phyloP scores from a whole-genome alignment of 345 rosid species.

The Melaleuca quinquenervia region DNA sequence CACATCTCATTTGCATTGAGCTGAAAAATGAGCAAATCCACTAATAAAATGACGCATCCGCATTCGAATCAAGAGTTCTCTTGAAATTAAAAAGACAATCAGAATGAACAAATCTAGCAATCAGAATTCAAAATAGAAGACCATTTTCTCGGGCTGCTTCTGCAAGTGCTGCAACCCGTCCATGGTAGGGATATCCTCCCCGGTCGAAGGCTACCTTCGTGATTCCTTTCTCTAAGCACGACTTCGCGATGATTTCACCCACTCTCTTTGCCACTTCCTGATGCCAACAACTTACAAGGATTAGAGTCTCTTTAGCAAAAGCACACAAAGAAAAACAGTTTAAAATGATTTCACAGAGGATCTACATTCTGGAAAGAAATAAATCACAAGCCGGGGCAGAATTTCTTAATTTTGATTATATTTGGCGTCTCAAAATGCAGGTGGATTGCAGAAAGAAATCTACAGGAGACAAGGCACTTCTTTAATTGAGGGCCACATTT shows the following conservation, averaged over 20 bases:
- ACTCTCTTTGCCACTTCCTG: constrained; percentile 88
- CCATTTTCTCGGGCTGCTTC: constrained; percentile 80
- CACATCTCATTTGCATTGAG: background rate
- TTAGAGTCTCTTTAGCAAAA: background rate
- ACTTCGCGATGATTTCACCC: constrained; percentile 74
- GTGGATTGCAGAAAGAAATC: background rate
- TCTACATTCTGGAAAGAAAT: background rate
- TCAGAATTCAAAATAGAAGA: constrained; percentile 31
- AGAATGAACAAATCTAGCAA: background rate
- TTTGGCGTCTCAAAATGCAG: background rate
- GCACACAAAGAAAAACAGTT: background rate
- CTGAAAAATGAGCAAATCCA: background rate
- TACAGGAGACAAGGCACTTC: background rate
- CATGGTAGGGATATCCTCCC: constrained; percentile 93
- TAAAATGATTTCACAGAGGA: background rate
- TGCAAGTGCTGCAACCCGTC: constrained; percentile 72
- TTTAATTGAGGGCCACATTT: background rate
- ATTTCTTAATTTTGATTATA: background rate
- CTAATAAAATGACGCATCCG: background rate
- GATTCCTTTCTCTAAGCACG: constrained; percentile 88
- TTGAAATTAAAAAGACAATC: background rate
- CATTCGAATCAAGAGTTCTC: background rate
- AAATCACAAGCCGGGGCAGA: background rate
- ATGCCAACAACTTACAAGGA: constrained; percentile 4
- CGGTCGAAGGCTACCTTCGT: constrained; percentile 81